Conservation (phyloP, 768 basidiomycete genomes). For the Phylloporus sp. region DNA sequence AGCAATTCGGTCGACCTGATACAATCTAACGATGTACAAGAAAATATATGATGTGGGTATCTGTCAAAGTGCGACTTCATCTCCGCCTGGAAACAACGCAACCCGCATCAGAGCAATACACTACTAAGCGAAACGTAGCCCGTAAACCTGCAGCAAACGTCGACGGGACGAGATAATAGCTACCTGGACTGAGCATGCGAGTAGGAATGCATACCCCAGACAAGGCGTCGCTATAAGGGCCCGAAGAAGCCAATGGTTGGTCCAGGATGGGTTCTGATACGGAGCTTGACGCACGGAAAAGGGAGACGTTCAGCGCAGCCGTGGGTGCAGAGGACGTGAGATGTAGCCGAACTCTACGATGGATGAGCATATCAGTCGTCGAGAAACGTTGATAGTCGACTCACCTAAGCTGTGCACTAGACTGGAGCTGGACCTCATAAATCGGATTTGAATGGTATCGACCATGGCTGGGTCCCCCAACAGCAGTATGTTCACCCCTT, state of each 20-base stretch:
- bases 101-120: constrained; percentile 47
- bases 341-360: constrained; percentile 63
- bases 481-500: constrained; percentile 58
- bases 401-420: constrained; percentile 54
- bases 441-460: constrained; percentile 65
- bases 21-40: not conserved
- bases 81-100: constrained; percentile 15
- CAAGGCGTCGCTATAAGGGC: constrained; percentile 70
- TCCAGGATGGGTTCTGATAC: constrained; percentile 22
- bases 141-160: constrained; percentile 61
- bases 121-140: constrained; percentile 52
- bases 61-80: not conserved
- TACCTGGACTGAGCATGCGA: constrained; percentile 48
- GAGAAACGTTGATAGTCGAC: constrained; percentile 15
- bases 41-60: not conserved
- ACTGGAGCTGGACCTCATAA: constrained; percentile 54
- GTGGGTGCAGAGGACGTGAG: constrained; percentile 40
- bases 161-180: constrained; percentile 70
- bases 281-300: constrained; percentile 38
- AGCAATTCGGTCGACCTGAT: not conserved
- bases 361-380: not conserved
- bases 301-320: constrained; percentile 54
- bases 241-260: constrained; percentile 59
- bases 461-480: constrained; percentile 62
- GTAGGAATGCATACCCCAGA: constrained; percentile 65